Percentiles rank a stretch among this genome's conserved stretches.
Conservation (phyloP, 73 alveolate genomes). For the Paramecium caudatum region DNA sequence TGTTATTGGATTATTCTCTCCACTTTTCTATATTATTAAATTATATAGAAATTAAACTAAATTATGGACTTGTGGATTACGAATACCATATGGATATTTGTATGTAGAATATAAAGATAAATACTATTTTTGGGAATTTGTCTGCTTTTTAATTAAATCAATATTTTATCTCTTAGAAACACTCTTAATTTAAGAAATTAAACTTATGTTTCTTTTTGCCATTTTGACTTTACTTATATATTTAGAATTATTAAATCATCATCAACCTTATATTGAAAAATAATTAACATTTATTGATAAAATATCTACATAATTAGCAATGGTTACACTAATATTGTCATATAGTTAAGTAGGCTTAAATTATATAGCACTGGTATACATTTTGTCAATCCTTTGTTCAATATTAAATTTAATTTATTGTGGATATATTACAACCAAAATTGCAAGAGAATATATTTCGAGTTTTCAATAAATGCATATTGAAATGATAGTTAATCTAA, state of each 20-base stretch:
- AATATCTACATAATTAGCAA: slow-evolving; percentile 1
- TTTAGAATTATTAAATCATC: background rate
- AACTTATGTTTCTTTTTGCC: background rate
- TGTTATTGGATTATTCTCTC: background rate
- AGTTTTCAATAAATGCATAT: background rate
- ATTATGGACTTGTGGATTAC: slow-evolving; percentile 13
- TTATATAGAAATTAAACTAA: background rate
- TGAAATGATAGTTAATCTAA: background rate
- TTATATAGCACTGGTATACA: background rate
- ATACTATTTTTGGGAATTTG: slow-evolving; percentile 44
- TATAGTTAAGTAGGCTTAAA: background rate
- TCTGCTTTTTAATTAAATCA: background rate
- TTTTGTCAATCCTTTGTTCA: background rate
- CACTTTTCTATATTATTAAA: background rate
- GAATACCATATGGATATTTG: slow-evolving; percentile 10
- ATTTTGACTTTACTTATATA: background rate
- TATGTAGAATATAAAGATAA: background rate
- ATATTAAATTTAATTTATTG: background rate
- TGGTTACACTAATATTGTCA: background rate
- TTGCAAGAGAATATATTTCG: background rate
- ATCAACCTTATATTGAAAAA: background rate
- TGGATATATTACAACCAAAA: background rate
- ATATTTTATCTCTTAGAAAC: background rate
- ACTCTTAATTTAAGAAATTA: background rate
- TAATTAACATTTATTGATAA: background rate